Percentiles rank a stretch among this genome's conserved stretches.
Conservation (phyloP, 1,284 basidiomycete species). For the Waitea zeae region DNA sequence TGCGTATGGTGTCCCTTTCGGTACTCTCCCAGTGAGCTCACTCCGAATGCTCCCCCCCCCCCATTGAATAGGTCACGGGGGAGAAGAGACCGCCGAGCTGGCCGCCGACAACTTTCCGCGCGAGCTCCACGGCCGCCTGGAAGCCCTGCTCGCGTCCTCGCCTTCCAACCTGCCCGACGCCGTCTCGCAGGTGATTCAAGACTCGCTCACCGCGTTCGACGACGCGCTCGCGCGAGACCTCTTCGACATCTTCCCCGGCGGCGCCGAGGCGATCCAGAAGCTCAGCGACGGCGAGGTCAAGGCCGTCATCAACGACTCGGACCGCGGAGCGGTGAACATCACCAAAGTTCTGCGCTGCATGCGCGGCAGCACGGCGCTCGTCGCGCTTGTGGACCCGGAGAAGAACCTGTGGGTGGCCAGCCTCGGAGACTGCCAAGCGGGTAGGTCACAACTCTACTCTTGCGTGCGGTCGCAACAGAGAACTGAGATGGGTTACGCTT, state of each 20-base stretch:
- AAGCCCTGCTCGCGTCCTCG: not conserved
- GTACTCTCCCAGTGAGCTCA: not conserved
- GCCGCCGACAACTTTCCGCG: slow-evolving; percentile 8
- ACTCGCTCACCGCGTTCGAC: slow-evolving; percentile 19
- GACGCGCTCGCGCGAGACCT: slow-evolving; percentile 15
- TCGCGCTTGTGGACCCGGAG: slow-evolving; percentile 15
- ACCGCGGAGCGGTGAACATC: slow-evolving; percentile 10
- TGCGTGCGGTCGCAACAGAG: not conserved
- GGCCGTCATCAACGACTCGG: slow-evolving; percentile 16
- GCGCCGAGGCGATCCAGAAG: slow-evolving; percentile 8
- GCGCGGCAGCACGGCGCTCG: slow-evolving; percentile 18
- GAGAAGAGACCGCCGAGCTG: slow-evolving; percentile 12
- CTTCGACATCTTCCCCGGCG: slow-evolving; percentile 14
- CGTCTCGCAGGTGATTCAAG: slow-evolving; percentile 15
- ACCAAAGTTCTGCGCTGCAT: slow-evolving; percentile 15
- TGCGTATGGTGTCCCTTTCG: slow-evolving; percentile 3
- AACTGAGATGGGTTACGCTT: slow-evolving; percentile 1
- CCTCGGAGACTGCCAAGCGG: slow-evolving; percentile 20
- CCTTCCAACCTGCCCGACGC: slow-evolving; percentile 4
- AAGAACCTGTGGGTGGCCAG: slow-evolving; percentile 18
- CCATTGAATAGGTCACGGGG: slow-evolving; percentile 12
- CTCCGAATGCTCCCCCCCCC: not conserved
- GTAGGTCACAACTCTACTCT: slow-evolving; percentile 11
- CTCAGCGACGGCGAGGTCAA: slow-evolving; percentile 20
- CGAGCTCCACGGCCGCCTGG: slow-evolving; percentile 7